Percentiles rank a stretch among this genome's conserved stretches.
These are phyloP conservation scores for Gastrolobium bilobum DNA, from an alignment of 306 rosid species.

Conservation along the genomic window DNA sequence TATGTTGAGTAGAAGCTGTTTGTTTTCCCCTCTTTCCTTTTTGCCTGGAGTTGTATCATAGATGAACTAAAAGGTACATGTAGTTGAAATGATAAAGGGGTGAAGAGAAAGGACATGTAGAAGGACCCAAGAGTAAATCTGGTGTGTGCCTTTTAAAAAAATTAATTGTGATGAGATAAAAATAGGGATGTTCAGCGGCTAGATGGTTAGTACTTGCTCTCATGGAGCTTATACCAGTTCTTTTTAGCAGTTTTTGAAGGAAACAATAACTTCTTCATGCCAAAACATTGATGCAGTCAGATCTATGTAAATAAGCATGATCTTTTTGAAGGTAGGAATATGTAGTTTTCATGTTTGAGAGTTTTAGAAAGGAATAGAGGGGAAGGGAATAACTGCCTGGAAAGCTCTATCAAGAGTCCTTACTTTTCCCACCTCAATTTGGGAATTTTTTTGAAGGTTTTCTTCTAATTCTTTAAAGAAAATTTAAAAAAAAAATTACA, in stretches of 20 bases:
- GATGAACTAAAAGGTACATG: not conserved
- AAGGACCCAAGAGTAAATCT: too few species aligned
- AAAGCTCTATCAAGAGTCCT: not conserved
- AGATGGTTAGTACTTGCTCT: constrained; percentile 9
- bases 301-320: not conserved
- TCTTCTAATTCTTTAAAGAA: not conserved
- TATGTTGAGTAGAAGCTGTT: not conserved
- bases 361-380: not conserved
- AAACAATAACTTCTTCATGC: not conserved
- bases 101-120: not conserved
- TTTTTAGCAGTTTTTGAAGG: not conserved
- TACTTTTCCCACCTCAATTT: not conserved
- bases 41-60: not conserved
- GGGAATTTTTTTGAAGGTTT: not conserved
- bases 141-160: not conserved
- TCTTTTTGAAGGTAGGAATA: not conserved
- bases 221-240: not conserved
- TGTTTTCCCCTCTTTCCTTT: not conserved
- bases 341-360: not conserved
- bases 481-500: too few species aligned
- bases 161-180: not conserved
- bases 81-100: constrained; percentile 2
- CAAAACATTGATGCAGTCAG: not conserved
- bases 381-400: not conserved
- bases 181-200: not conserved